Base-by-base conservation (phyloP, 257 asterid genomes). In the Orobanche coerulescens region DNA sequence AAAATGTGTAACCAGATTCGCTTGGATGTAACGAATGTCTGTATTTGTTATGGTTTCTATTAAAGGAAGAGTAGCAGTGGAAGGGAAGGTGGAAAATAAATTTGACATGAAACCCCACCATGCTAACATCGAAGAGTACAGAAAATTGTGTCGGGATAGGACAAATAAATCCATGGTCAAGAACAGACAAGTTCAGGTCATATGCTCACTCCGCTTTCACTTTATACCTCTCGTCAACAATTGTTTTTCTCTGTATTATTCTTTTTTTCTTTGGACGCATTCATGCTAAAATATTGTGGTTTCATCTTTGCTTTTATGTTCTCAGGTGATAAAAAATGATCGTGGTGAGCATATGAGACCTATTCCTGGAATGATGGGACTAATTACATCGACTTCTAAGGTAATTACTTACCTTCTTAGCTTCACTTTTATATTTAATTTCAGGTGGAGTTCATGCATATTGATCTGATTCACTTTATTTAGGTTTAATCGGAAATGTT, bases 341-440 rank as follows among this genome's bases (percentile, higher is more conserved):
- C 87, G 87, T 68, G 98, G 98, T 67, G 89, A 68, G 65, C 88
- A 79, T 75, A 88, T 92, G 96, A 84, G 96, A 79, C 88, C 96
- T 20, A 83, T 91, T 86, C 91, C 95, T 36, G 96, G 95, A 66
- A 79, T 89, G 87, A 69, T 93, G 75, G 91, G 95, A 36, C 55
- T 86, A 66, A 74, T 75, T 73, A 75, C 94, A 0, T 80, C 96
- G 23, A 82, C 76, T 78, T 79, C 88, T 50, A 92, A 92, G 84
- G 98, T 84, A 74, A 42, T 51, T 30, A 23, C 26, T 25, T 36
- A 43, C 54, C 2, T 15, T 6, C 44, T 49, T n/a, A n/a, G n/a
- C n/a, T 44, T 31, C 18, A 10, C 37, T 48, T 53, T 15, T 20
- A 24, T 60, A 49, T 30, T 30, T 30, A 2, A 30, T 30, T 18